phyloP scores from a whole-genome alignment of 192 early-diverging fungal genomes.

The Umbelopsis sp. region DNA sequence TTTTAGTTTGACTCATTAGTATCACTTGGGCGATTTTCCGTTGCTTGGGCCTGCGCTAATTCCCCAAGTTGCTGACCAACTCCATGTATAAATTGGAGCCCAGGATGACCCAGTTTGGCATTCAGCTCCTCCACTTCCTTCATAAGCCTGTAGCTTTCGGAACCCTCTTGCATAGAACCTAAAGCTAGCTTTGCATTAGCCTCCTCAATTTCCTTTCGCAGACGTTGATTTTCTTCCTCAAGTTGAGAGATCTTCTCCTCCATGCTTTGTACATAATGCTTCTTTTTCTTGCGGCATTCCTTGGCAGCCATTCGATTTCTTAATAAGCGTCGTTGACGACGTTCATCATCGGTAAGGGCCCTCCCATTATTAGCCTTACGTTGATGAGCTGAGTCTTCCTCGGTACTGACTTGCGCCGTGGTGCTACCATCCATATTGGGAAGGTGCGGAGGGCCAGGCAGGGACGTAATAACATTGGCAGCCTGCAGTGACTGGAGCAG shows the following conservation, averaged over 20 bases:
- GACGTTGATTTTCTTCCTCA: constrained; percentile 63
- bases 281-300: constrained; percentile 85
- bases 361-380: constrained; percentile 28
- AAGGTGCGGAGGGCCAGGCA: constrained; percentile 34
- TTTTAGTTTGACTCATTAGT: not conserved
- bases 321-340: constrained; percentile 71
- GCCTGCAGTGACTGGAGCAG: constrained; percentile 35
- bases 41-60: not conserved
- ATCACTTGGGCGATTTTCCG: constrained; percentile 2
- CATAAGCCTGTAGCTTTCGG: constrained; percentile 63
- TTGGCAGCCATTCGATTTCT: constrained; percentile 82
- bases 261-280: constrained; percentile 71
- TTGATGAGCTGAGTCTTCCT: constrained; percentile 10
- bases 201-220: constrained; percentile 73
- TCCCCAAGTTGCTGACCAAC: constrained; percentile 17
- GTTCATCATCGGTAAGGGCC: constrained; percentile 67
- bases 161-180: constrained; percentile 52
- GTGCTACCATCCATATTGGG: constrained; percentile 16
- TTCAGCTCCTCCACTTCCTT: constrained; percentile 73
- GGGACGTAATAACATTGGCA: constrained; percentile 36
- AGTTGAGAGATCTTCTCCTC: constrained; percentile 65
- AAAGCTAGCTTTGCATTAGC: constrained; percentile 67
- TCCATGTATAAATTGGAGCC: constrained; percentile 11
- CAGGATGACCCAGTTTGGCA: constrained; percentile 56
- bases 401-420: constrained; percentile 14